phyloP scores from a whole-genome alignment of 2,329 filamentous ascomycete species.

The Ophiosphaerella korrae region DNA sequence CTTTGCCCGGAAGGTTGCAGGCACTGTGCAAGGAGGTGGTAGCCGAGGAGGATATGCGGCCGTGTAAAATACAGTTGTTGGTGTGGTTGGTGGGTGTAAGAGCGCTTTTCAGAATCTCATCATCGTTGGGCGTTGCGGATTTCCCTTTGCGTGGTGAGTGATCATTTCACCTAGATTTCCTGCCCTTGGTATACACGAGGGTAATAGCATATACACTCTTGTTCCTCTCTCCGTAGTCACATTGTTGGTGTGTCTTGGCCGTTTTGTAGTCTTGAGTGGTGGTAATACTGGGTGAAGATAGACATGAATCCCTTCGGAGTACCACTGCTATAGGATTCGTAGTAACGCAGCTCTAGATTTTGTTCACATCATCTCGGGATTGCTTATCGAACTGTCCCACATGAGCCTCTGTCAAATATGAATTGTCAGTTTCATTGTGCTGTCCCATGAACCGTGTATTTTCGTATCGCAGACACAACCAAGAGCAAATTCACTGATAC shows the following conservation, averaged over 20 bases:
- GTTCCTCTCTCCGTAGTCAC: not conserved
- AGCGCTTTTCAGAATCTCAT: not conserved
- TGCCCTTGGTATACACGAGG: not conserved
- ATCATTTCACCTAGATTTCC: not conserved
- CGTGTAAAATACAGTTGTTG: conserved; percentile 61
- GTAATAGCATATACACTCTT: not conserved
- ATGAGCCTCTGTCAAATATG: too few species aligned
- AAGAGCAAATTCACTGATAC: too few species aligned
- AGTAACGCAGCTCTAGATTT: too few species aligned
- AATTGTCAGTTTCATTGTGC: too few species aligned
- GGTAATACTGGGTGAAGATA: too few species aligned
- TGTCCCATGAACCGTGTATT: too few species aligned
- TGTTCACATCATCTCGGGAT: too few species aligned
- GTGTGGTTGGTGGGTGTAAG: not conserved
- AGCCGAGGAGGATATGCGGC: conserved; percentile 92
- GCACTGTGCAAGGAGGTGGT: conserved; percentile 81
- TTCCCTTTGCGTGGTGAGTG: not conserved
- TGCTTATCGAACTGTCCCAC: too few species aligned
- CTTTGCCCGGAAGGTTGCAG: conserved; percentile 78
- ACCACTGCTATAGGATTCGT: too few species aligned
- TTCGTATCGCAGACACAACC: too few species aligned
- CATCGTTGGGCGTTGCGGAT: not conserved
- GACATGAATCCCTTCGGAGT: too few species aligned
- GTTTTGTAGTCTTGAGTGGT: too few species aligned
- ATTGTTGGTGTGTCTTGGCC: not conserved